phyloP scores from a whole-genome alignment of 495 filamentous ascomycete species.

The Hypoxylon lienhwacheense region DNA sequence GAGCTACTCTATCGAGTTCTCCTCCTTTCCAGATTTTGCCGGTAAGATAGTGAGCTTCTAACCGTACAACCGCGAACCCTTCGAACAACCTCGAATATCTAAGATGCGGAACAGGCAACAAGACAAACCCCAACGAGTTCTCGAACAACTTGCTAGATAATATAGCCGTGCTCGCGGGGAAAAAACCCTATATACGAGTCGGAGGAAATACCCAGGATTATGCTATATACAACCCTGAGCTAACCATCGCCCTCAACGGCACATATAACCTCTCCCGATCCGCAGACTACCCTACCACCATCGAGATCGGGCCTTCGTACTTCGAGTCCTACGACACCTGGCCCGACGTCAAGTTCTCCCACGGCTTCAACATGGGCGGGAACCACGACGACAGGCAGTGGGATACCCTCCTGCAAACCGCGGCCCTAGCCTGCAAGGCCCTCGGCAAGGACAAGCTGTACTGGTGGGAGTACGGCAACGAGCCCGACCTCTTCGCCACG shows the following conservation, averaged over 20 bases:
- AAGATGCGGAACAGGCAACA: slow-evolving; percentile 44
- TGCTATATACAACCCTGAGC: slow-evolving; percentile 60
- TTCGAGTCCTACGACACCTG: slow-evolving; percentile 68
- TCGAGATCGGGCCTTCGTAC: slow-evolving; percentile 63
- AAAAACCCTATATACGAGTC: slow-evolving; percentile 60
- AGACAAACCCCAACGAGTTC: slow-evolving; percentile 56
- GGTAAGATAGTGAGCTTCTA: slow-evolving; percentile 43
- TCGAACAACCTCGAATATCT: background rate
- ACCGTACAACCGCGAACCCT: background rate
- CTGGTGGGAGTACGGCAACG: slow-evolving; percentile 67
- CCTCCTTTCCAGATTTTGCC: slow-evolving; percentile 64
- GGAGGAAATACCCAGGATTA: slow-evolving; percentile 67
- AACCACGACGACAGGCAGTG: slow-evolving; percentile 55
- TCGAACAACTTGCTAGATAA: slow-evolving; percentile 60
- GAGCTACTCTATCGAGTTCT: slow-evolving; percentile 63
- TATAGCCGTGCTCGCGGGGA: slow-evolving; percentile 49
- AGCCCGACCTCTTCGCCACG: slow-evolving; percentile 64
- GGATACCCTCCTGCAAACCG: slow-evolving; percentile 57
- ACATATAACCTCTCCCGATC: slow-evolving; percentile 54
- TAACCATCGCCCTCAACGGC: slow-evolving; percentile 56
- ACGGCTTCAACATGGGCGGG: slow-evolving; percentile 65
- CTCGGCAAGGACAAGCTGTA: slow-evolving; percentile 53
- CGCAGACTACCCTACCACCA: slow-evolving; percentile 61
- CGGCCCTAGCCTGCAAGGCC: slow-evolving; percentile 62
- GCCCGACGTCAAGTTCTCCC: slow-evolving; percentile 58